Evolutionary conservation across 2,329 filamentous ascomycete species (phyloP), one percentile per base, ranked within the genome.

Genomic region (Calonectria pseudoreteaudii): DNA sequence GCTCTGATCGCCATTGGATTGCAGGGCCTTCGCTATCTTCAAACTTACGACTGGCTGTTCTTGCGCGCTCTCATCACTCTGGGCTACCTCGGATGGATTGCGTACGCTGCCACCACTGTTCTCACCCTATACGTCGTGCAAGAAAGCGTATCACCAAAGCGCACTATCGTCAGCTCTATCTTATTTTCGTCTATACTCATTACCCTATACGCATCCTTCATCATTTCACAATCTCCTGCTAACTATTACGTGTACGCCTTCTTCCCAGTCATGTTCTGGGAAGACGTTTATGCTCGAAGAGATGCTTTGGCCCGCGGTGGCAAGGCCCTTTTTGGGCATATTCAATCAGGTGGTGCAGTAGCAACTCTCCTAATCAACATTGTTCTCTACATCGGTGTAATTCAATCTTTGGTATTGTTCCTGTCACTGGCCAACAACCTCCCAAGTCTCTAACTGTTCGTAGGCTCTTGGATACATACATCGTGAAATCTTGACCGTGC

Each of bases 21-120:
- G 1, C 91, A 95, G 74, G 97, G 97, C 10, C 87, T 99, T 74
- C 91, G 97, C 66, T 99, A 99, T 83, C 89, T 99, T 31, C 97
- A 99, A 84, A 99, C 96, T 0, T 99, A 99, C 81, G 97, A 99
- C 86, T 99, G 97, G 97, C 89, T 99, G 3, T 99, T 99, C 85
- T 87, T 99, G 44, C 91, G 97, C 74, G 94, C 95, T 2, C 88
- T 99, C 65, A 94, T 99, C 73, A 98, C 97, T 2, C 83, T 94
- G 16, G 97, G 97, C 23, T 99, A 98, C 81, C 86, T 98, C 10
- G 97, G 97, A 26, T 99, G 96, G 96, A 97, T 98, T 81, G 93
- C 94, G 1, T 99, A 96, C 84, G 95, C 96, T 2, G 87, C 98
- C 66, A 97, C 95, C 0, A 97, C 94, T 0, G 95, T 98, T 62